These are phyloP conservation scores for Aspergillus affinis DNA, from an alignment of 495 filamentous ascomycete species.

Conservation along the genomic window DNA sequence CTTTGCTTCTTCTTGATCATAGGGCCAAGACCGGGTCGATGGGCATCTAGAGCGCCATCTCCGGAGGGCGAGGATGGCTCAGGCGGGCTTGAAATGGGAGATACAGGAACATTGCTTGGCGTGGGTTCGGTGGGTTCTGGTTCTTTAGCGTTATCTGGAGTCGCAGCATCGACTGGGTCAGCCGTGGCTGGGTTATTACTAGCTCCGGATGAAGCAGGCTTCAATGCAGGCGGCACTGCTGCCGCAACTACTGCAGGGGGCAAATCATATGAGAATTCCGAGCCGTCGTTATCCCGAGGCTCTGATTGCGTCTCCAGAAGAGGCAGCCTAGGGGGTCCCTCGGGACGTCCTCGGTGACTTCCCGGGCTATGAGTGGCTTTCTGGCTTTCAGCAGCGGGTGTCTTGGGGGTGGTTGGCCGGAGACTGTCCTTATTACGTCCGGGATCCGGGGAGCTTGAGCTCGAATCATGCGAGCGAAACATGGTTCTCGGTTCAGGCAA, in stretches of 20 bases:
- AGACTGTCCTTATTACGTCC: constrained; percentile 32
- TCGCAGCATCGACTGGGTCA: constrained; percentile 19
- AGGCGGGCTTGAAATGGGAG: constrained; percentile 19
- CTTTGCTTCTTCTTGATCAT: constrained; percentile 83
- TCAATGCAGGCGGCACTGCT: constrained; percentile 24
- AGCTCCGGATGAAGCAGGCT: constrained; percentile 20
- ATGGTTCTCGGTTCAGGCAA: constrained; percentile 19
- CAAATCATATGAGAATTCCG: constrained; percentile 11
- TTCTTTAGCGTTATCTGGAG: constrained; percentile 11
- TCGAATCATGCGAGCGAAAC: constrained; percentile 20
- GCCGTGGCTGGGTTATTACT: constrained; percentile 18
- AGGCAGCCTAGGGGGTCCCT: constrained; percentile 19
- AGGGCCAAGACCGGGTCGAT: constrained; percentile 79
- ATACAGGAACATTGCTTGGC: constrained; percentile 2
- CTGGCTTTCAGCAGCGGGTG: constrained; percentile 25
- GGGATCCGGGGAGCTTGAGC: constrained; percentile 20
- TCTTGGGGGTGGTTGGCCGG: constrained; percentile 33
- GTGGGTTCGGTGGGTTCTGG: constrained; percentile 13
- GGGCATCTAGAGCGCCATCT: constrained; percentile 46
- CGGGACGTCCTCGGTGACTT: constrained; percentile 26
- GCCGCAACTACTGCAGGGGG: constrained; percentile 3
- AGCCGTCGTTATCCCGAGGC: constrained; percentile 20
- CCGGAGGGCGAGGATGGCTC: constrained; percentile 30
- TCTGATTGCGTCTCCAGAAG: constrained; percentile 14
- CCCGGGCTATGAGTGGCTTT: constrained; percentile 24